Percentiles rank a stretch among this genome's conserved stretches.
phyloP scores from a whole-genome alignment of 208 protist genomes.

The Lotmaria passim region DNA sequence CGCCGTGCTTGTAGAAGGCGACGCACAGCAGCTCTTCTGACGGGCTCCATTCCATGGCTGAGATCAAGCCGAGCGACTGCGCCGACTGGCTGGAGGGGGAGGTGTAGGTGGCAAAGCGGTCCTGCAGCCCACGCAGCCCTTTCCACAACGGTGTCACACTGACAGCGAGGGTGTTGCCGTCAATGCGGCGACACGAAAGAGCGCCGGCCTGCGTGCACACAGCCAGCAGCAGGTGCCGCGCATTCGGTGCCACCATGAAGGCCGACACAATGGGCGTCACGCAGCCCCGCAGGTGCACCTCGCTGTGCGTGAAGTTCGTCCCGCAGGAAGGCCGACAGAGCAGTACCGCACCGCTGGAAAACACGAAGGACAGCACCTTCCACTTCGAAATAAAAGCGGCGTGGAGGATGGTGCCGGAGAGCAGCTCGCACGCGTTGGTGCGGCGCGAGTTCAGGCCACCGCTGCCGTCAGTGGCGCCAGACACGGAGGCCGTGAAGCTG shows the following conservation, averaged over 20 bases:
- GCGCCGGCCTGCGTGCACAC: conserved; percentile 63
- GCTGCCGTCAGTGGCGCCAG: neutral
- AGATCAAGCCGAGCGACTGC: conserved; percentile 42
- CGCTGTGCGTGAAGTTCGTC: conserved; percentile 46
- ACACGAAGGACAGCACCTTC: conserved; percentile 53
- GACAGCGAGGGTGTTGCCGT: conserved; percentile 29
- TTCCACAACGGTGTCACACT: conserved; percentile 48
- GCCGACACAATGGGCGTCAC: conserved; percentile 37
- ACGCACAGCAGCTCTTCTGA: conserved; percentile 69
- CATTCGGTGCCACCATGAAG: conserved; percentile 52
- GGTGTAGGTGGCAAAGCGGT: neutral
- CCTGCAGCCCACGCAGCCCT: conserved; percentile 46
- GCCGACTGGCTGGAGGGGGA: neutral
- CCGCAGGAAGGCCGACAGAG: conserved; percentile 50
- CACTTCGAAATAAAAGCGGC: conserved; percentile 37
- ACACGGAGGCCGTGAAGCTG: neutral
- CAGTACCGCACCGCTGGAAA: conserved; percentile 61
- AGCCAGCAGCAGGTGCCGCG: conserved; percentile 52
- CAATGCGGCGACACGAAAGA: conserved; percentile 49
- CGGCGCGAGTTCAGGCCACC: neutral
- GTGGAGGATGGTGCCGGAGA: conserved; percentile 55
- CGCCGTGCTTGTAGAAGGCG: conserved; percentile 56
- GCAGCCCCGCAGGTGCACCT: conserved; percentile 48
- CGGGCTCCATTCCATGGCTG: conserved; percentile 59
- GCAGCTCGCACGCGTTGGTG: conserved; percentile 1